Evolutionary conservation across 495 filamentous ascomycete genomes (phyloP), one percentile per base, ranked within the genome.

Genomic region (Hypoxylon fragiforme): DNA sequence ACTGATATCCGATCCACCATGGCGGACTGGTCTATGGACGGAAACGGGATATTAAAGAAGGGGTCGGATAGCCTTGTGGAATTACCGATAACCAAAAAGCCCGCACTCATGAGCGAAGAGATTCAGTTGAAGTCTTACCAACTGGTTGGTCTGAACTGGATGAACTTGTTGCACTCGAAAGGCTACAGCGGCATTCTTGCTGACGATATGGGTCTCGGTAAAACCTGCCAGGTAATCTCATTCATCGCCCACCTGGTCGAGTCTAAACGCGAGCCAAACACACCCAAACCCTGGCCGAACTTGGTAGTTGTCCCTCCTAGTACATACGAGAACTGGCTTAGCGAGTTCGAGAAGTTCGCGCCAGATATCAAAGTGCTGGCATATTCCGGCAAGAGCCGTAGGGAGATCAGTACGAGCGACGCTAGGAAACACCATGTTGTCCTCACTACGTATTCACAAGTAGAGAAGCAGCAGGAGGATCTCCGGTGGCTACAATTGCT

Each of bases 201-300:
- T 0, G 94, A 98, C 66, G 94, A 98, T 58, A 98, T 98, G 94
- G 94, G 94, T 35, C 79, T 97, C 7, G 94, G 94, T 8, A 98
- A 98, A 75, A 98, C 94, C 0, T 96, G 91, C 60, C 92, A 97
- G 63, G 91, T 98, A 45, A 96, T 98, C 57, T 82, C 91, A 0
- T 92, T 97, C 66, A 79, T 98, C 16, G 85, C 91, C 3, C 87
- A 96, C 57, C 74, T 98, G 5, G 81, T 84, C 11, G 82, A 90
- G 57, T 82, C 62, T 2, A 67, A 65, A 34, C 50, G 54, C 6
- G 43, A 50, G 11, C 32, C 54, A 6, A 54, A 74, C 18, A 72
- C 84, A 11, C 80, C 78, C 39, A 13, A 21, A 2, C 91, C 70
- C 0, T 79, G 91, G 44, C 89, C 91, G 22, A 92, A 95, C 66